Conservation (phyloP, 1,284 basidiomycete genomes). For the Ustilago lituana region DNA sequence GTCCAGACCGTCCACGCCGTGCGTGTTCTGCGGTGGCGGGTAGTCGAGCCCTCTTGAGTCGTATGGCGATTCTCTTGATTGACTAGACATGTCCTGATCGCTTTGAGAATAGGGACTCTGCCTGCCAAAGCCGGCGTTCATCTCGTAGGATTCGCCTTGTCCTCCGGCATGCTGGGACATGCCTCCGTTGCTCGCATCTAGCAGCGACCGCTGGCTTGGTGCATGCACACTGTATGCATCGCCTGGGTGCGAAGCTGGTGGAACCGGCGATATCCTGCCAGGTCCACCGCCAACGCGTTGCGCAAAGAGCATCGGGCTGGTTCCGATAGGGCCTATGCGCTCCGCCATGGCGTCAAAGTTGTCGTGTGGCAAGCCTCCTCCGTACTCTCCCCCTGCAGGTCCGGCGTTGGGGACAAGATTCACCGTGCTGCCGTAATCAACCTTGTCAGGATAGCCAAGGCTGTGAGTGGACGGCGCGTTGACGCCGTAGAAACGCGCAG, state of each 20-base stretch:
- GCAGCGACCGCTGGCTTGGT: slow-evolving; percentile 19
- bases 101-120: slow-evolving; percentile 17
- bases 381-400: slow-evolving; percentile 35
- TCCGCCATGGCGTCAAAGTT: slow-evolving; percentile 37
- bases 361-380: slow-evolving; percentile 23
- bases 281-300: slow-evolving; percentile 32
- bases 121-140: slow-evolving; percentile 17
- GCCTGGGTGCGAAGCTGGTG: background rate
- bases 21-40: slow-evolving; percentile 34
- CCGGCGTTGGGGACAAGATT: slow-evolving; percentile 53
- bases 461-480: slow-evolving; percentile 30
- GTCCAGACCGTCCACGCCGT: slow-evolving; percentile 44
- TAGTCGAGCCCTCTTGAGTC: slow-evolving; percentile 37
- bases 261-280: slow-evolving; percentile 20
- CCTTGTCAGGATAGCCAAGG: slow-evolving; percentile 25
- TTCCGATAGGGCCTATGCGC: slow-evolving; percentile 57
- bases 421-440: slow-evolving; percentile 51
- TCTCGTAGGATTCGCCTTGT: slow-evolving; percentile 8
- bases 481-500: slow-evolving; percentile 38
- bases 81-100: background rate
- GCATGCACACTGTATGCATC: slow-evolving; percentile 17
- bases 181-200: slow-evolving; percentile 32
- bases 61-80: slow-evolving; percentile 23
- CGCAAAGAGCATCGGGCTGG: slow-evolving; percentile 52
- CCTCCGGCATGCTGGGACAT: slow-evolving; percentile 15